Conservation (phyloP, 164 flowering plant genomes). For the Akebia trifoliata region DNA sequence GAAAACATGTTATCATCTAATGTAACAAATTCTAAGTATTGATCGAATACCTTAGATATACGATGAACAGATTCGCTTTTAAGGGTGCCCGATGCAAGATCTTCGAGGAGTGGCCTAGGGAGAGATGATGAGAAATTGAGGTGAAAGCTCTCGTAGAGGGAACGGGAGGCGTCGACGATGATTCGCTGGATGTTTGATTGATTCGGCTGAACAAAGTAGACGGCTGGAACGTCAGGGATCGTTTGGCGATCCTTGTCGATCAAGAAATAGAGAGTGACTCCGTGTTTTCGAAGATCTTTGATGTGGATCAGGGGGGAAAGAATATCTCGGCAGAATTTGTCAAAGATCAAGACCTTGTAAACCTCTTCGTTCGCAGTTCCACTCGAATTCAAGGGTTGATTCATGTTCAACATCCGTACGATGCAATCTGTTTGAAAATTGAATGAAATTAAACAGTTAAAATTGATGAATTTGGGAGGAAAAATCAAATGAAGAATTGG, state of each 20-base stretch:
- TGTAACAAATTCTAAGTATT: slow-evolving; percentile 89
- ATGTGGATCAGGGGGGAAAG: slow-evolving; percentile 89
- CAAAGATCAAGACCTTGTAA: slow-evolving; percentile 89
- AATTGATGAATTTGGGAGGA: too few relatives aligned
- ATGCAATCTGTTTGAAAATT: slow-evolving; percentile 54
- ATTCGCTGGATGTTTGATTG: slow-evolving; percentile 55
- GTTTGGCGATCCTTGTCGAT: slow-evolving; percentile 91
- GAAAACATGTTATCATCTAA: slow-evolving; percentile 83
- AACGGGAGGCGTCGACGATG: slow-evolving; percentile 52
- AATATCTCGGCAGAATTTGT: slow-evolving; percentile 66
- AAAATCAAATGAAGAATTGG: too few relatives aligned
- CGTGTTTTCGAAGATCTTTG: slow-evolving; percentile 89
- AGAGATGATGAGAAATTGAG: slow-evolving; percentile 87
- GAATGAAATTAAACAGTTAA: not conserved
- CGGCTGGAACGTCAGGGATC: slow-evolving; percentile 88
- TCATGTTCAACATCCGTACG: slow-evolving; percentile 82
- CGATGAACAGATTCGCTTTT: slow-evolving; percentile 51
- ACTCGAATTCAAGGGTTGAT: slow-evolving; percentile 54
- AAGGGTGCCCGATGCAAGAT: slow-evolving; percentile 68
- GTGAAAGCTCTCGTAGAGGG: slow-evolving; percentile 72
- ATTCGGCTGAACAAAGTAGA: slow-evolving; percentile 73
- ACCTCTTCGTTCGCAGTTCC: slow-evolving; percentile 66
- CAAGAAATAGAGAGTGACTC: slow-evolving; percentile 83
- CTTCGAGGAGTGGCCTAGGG: slow-evolving; percentile 76
- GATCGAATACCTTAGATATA: slow-evolving; percentile 82